These are phyloP conservation scores for Radiomyces spectabilis DNA, from an alignment of 192 early-diverging fungal species.

Conservation along the genomic window DNA sequence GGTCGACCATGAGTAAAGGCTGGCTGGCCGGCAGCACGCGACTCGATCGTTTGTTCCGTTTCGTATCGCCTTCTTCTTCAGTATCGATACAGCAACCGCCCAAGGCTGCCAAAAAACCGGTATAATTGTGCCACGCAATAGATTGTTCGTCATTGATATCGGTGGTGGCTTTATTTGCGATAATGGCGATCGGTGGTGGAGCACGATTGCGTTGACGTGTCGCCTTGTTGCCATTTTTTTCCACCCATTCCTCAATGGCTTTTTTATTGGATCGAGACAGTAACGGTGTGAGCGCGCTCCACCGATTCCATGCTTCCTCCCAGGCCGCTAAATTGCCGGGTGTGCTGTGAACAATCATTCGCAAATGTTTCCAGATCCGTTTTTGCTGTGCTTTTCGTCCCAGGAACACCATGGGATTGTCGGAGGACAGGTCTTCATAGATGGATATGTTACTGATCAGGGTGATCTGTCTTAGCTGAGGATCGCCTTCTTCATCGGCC, in stretches of 20 bases:
- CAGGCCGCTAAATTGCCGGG: constrained; percentile 71
- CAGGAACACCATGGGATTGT: constrained; percentile 44
- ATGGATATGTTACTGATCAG: constrained; percentile 8
- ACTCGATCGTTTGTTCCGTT: background rate
- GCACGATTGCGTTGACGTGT: too few species aligned
- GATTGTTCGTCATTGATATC: constrained; percentile 28
- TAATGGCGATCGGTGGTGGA: too few species aligned
- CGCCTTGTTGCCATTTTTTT: too few species aligned
- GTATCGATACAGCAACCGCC: constrained; percentile 56
- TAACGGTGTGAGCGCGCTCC: constrained; percentile 62
- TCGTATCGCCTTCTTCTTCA: background rate
- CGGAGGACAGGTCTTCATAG: constrained; percentile 57
- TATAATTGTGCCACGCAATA: constrained; percentile 77
- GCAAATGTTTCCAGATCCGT: constrained; percentile 54
- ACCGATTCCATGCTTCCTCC: constrained; percentile 72
- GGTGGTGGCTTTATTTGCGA: too few species aligned
- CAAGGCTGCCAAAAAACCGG: constrained; percentile 72
- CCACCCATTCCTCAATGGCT: too few species aligned
- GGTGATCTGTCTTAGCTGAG: constrained; percentile 20
- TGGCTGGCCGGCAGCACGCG: constrained; percentile 19
- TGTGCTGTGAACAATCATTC: constrained; percentile 51
- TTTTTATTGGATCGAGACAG: too few species aligned
- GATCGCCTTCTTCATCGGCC: constrained; percentile 46
- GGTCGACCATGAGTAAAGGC: constrained; percentile 50
- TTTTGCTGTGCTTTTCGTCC: constrained; percentile 72